Conservation (phyloP, 2,329 filamentous ascomycete genomes). For the Talaromyces rugulosus region DNA sequence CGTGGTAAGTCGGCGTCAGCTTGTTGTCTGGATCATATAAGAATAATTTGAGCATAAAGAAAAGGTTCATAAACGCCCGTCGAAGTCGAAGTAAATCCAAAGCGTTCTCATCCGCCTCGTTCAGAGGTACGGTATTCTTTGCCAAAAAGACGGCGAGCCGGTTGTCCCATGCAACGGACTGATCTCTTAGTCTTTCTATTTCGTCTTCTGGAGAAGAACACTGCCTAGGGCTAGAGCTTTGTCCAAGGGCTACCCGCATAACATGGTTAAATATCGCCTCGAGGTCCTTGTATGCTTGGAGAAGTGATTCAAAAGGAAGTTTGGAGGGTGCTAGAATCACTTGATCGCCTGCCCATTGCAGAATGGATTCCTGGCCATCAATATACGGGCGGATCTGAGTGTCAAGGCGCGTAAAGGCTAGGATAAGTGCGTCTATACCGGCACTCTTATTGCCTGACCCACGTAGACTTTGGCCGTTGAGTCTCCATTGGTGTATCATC, state of each 20-base stretch:
- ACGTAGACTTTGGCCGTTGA: not conserved
- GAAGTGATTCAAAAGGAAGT: not conserved
- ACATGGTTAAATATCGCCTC: constrained; percentile 8
- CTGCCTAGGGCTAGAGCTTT: not conserved
- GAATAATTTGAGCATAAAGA: not conserved
- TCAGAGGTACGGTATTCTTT: not conserved
- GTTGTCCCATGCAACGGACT: constrained; percentile 1
- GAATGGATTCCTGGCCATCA: constrained; percentile 4
- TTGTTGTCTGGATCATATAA: not conserved
- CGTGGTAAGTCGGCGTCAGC: not conserved
- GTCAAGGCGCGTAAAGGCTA: constrained; percentile 5
- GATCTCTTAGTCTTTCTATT: not conserved
- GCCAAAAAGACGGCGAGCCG: constrained; percentile 1
- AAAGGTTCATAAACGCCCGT: not conserved
- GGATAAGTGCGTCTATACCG: not conserved
- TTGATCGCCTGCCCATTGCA: constrained; percentile 7
- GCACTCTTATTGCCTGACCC: not conserved
- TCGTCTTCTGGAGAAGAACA: not conserved
- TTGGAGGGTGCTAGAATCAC: not conserved
- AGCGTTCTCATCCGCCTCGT: not conserved
- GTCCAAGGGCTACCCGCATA: not conserved
- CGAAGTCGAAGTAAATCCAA: constrained; percentile 6
- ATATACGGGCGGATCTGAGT: constrained; percentile 11
- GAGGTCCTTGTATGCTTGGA: constrained; percentile 8
- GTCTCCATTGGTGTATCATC: constrained; percentile 10